Percentiles rank a stretch among this genome's conserved stretches.
phyloP scores from a whole-genome alignment of 2,329 filamentous ascomycete species.

The Madurella mycetomatis region DNA sequence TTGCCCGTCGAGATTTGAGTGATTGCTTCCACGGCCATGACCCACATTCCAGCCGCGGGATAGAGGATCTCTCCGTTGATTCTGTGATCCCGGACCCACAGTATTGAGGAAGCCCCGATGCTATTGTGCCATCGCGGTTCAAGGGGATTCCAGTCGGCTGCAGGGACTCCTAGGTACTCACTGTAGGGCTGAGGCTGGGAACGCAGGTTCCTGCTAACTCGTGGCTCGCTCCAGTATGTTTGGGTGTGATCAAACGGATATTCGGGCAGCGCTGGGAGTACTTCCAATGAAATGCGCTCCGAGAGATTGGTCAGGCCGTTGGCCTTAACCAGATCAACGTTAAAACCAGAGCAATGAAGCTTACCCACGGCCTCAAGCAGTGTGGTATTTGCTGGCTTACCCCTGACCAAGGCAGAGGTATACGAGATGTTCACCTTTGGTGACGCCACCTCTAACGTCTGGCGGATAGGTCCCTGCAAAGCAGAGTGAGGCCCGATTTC shows the following conservation, averaged over 20 bases:
- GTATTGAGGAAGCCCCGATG: conserved; percentile 36
- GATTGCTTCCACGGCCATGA: conserved; percentile 29
- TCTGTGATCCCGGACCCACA: conserved; percentile 45
- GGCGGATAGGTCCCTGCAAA: too few species aligned
- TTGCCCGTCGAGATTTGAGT: too few species aligned
- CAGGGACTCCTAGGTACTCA: conserved; percentile 27
- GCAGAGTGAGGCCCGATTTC: too few species aligned
- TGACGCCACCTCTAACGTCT: too few species aligned
- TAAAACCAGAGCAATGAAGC: not conserved
- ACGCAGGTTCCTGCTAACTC: conserved; percentile 30
- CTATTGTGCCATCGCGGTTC: conserved; percentile 43
- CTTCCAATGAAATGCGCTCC: too few species aligned
- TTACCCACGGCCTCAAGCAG: not conserved
- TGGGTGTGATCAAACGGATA: conserved; percentile 39
- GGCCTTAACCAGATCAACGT: not conserved
- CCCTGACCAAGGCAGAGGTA: too few species aligned
- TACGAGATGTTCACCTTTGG: too few species aligned
- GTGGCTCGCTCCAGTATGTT: conserved; percentile 37
- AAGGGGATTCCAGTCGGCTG: conserved; percentile 28
- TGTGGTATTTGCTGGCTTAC: conserved; percentile 3
- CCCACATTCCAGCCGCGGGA: conserved; percentile 34
- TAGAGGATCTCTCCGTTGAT: conserved; percentile 29
- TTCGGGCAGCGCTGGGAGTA: conserved; percentile 26
- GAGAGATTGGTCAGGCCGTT: not conserved
- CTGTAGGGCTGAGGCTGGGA: conserved; percentile 25